phyloP scores from a whole-genome alignment of 78 protist species.

The Dictyostelium capitatum region DNA sequence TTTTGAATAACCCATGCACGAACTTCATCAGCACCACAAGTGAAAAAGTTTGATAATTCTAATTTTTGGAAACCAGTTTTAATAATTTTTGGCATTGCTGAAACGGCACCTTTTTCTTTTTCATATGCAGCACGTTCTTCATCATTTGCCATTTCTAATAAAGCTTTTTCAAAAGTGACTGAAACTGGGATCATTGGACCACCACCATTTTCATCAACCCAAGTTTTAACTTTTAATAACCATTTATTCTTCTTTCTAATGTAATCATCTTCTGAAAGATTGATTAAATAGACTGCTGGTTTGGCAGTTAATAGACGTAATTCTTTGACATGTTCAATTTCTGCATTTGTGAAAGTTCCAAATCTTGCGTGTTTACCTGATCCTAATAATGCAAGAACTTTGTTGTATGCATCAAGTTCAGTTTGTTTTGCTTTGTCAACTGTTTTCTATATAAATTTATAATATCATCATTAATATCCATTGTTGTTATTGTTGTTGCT shows the following conservation, averaged over 20 bases:
- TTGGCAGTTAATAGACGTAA: constrained; percentile 94
- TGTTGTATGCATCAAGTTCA: constrained; percentile 45
- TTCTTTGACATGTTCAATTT: constrained; percentile 89
- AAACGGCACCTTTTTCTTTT: constrained; percentile 26
- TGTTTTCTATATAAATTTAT: constrained; percentile 36
- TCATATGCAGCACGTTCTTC: constrained; percentile 55
- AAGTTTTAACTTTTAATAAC: constrained; percentile 93
- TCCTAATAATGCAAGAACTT: constrained; percentile 25
- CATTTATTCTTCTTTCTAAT: constrained; percentile 97
- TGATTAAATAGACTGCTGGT: constrained; percentile 96
- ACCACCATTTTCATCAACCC: constrained; percentile 90
- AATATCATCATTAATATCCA: background rate
- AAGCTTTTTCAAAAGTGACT: constrained; percentile 86
- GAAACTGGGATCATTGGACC: constrained; percentile 94
- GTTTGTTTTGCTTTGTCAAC: constrained; percentile 61
- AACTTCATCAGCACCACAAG: constrained; percentile 96
- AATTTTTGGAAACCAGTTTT: constrained; percentile 91
- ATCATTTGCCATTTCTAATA: background rate
- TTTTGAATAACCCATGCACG: constrained; percentile 93
- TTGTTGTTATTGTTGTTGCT: background rate
- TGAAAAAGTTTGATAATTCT: constrained; percentile 93
- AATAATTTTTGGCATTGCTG: constrained; percentile 87
- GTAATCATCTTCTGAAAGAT: constrained; percentile 93
- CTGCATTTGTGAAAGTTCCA: constrained; percentile 46
- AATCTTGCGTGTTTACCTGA: constrained; percentile 78